Conservation (phyloP, 2,329 filamentous ascomycete species). For the Hypoxylon sp. region DNA sequence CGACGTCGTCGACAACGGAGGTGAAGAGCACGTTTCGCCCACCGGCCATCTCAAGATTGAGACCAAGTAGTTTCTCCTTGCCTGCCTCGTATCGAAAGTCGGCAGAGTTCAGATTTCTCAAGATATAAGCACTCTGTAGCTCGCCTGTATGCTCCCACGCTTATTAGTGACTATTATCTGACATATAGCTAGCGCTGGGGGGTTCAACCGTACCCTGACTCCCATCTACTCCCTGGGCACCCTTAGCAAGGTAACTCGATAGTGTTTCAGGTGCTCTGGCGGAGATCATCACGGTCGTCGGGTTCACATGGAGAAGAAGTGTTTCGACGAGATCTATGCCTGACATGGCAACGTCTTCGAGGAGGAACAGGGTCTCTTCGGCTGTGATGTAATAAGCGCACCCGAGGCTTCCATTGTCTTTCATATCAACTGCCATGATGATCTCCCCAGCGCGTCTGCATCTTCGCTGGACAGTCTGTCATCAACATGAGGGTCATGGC, state of each 20-base stretch:
- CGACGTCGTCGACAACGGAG: slow-evolving; percentile 58
- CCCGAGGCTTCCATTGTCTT: slow-evolving; percentile 74
- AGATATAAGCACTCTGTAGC: slow-evolving; percentile 52
- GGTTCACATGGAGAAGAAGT: slow-evolving; percentile 61
- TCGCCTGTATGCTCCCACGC: slow-evolving; percentile 45
- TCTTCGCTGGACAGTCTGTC: slow-evolving; percentile 36
- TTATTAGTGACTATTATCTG: slow-evolving; percentile 20
- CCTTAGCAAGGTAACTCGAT: slow-evolving; percentile 46
- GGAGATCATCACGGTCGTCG: slow-evolving; percentile 63
- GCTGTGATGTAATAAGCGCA: slow-evolving; percentile 82
- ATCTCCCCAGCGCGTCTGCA: slow-evolving; percentile 65
- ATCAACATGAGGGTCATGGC: slow-evolving; percentile 27
- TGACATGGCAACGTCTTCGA: slow-evolving; percentile 77
- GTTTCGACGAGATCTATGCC: slow-evolving; percentile 74
- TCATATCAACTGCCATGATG: slow-evolving; percentile 82
- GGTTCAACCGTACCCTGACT: slow-evolving; percentile 35
- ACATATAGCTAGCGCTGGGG: neutral
- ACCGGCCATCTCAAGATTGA: slow-evolving; percentile 60
- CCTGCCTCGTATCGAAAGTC: slow-evolving; percentile 77
- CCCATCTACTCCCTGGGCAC: slow-evolving; percentile 46
- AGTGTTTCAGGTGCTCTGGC: slow-evolving; percentile 55
- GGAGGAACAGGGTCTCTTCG: slow-evolving; percentile 74
- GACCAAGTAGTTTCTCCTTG: slow-evolving; percentile 68
- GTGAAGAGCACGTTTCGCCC: slow-evolving; percentile 68
- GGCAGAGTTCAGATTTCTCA: slow-evolving; percentile 73